These are phyloP conservation scores for Salicornia ramosissima DNA, from an alignment of 148 eudicot species.

Conservation along the genomic window DNA sequence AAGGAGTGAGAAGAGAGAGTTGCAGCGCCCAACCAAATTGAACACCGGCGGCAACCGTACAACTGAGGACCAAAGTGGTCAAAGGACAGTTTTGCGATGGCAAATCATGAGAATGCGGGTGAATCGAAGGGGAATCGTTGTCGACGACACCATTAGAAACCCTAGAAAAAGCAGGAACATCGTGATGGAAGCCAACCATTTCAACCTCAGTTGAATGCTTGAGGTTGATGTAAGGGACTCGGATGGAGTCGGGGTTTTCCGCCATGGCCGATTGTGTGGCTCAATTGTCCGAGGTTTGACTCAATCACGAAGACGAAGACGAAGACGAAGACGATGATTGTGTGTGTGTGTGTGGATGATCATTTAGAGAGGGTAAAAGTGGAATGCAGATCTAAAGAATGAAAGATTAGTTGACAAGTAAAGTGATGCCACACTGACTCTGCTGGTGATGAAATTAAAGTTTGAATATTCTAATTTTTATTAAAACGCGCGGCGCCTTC, in stretches of 20 bases:
- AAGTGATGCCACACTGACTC: conserved; percentile 7
- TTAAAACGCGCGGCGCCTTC: no score
- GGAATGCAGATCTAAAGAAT: neutral
- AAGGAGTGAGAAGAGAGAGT: conserved; percentile 91
- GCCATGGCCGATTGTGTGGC: neutral
- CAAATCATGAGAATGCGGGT: neutral
- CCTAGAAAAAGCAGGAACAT: conserved; percentile 15
- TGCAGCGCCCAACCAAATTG: conserved; percentile 96
- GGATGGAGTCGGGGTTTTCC: conserved; percentile 27
- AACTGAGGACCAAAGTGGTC: conserved; percentile 62
- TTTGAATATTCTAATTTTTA: no score
- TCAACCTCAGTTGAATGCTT: conserved; percentile 36
- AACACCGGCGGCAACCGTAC: conserved; percentile 82
- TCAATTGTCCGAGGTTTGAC: conserved; percentile 7
- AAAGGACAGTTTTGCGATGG: conserved; percentile 35
- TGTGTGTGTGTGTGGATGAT: no score
- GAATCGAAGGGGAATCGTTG: conserved; percentile 4
- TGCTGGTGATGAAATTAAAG: no score
- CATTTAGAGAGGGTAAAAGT: neutral
- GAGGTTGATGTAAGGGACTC: conserved; percentile 37
- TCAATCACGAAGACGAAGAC: conserved; percentile 8
- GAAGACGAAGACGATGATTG: neutral
- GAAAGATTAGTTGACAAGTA: conserved; percentile 4
- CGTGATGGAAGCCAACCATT: conserved; percentile 25
- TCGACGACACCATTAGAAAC: conserved; percentile 26